phyloP scores from a whole-genome alignment of 1,139 yeast genomes.

The Chernovozyma aurita region DNA sequence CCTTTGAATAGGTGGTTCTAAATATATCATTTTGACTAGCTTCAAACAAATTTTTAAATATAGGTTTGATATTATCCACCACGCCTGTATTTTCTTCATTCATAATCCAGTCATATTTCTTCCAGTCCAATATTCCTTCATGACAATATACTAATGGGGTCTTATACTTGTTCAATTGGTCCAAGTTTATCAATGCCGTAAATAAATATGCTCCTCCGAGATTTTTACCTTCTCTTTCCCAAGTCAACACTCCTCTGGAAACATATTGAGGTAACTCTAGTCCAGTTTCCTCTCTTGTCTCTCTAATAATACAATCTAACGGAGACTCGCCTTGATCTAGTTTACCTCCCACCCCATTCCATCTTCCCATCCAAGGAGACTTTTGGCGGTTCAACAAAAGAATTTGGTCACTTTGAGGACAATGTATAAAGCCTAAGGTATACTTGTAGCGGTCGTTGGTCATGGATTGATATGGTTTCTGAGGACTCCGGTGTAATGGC shows the following conservation, averaged over 20 bases:
- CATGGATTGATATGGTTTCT: no score
- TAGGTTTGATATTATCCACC: slow-evolving; percentile 35
- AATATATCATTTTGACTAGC: slow-evolving; percentile 21
- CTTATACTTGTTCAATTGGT: slow-evolving; percentile 20
- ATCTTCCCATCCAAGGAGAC: slow-evolving; percentile 49
- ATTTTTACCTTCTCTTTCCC: slow-evolving; percentile 29
- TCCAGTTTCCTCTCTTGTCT: slow-evolving; percentile 44
- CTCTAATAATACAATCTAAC: slow-evolving; percentile 37
- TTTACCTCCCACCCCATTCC: slow-evolving; percentile 53
- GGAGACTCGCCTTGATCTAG: slow-evolving; percentile 34
- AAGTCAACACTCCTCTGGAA: slow-evolving; percentile 35
- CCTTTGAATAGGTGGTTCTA: slow-evolving; percentile 9
- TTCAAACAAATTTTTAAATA: slow-evolving; percentile 24
- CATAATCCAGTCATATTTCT: slow-evolving; percentile 33
- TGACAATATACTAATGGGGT: slow-evolving; percentile 23
- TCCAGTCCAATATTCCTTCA: slow-evolving; percentile 49
- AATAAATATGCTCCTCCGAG: slow-evolving; percentile 41
- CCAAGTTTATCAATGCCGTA: slow-evolving; percentile 31
- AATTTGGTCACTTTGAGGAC: slow-evolving; percentile 28
- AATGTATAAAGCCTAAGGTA: slow-evolving; percentile 37
- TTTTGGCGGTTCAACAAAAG: slow-evolving; percentile 40
- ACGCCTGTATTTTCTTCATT: slow-evolving; percentile 40
- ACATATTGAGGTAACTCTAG: slow-evolving; percentile 23
- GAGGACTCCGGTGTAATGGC: no score
- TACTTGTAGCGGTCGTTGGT: slow-evolving; percentile 15